Percentiles rank a stretch among this genome's conserved stretches.
Evolutionary conservation across 768 basidiomycete species (phyloP).

Genomic region (Serendipita sp.): DNA sequence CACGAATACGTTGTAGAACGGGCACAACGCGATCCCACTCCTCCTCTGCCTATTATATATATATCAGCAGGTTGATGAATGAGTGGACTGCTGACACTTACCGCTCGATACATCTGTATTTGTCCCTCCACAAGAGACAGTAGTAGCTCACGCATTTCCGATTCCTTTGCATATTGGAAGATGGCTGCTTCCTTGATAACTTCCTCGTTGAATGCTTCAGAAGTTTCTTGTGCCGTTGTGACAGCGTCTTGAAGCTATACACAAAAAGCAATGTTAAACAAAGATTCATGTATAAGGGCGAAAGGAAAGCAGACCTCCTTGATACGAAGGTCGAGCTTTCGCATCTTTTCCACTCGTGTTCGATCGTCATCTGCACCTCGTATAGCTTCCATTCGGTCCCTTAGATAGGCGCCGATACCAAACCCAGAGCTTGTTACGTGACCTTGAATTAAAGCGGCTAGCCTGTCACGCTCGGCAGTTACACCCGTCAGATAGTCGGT

Average conservation of each 20-base stretch:
- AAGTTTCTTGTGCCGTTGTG: constrained; percentile 84
- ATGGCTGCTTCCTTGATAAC: constrained; percentile 78
- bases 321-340: constrained; percentile 81
- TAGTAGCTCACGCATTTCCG: constrained; percentile 95
- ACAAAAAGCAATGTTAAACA: background rate
- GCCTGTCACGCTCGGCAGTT: constrained; percentile 78
- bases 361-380: constrained; percentile 88
- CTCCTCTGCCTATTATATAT: constrained; percentile 58
- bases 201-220: constrained; percentile 91
- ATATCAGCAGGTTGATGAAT: constrained; percentile 4
- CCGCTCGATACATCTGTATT: constrained; percentile 85
- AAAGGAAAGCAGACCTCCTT: constrained; percentile 52
- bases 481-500: constrained; percentile 90
- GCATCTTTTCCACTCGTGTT: constrained; percentile 83
- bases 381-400: constrained; percentile 81
- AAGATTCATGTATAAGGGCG: background rate
- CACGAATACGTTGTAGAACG: constrained; percentile 81
- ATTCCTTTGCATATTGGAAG: constrained; percentile 80
- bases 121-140: constrained; percentile 82
- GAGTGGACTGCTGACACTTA: constrained; percentile 18
- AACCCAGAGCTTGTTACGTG: constrained; percentile 72
- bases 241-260: constrained; percentile 88
- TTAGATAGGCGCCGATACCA: constrained; percentile 75
- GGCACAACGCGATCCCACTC: constrained; percentile 96
- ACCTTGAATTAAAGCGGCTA: constrained; percentile 79